Percentiles rank a stretch among this genome's conserved stretches.
These are phyloP conservation scores for Cordyceps pruinosa DNA, from an alignment of 2,329 filamentous ascomycete genomes.

Conservation along the genomic window DNA sequence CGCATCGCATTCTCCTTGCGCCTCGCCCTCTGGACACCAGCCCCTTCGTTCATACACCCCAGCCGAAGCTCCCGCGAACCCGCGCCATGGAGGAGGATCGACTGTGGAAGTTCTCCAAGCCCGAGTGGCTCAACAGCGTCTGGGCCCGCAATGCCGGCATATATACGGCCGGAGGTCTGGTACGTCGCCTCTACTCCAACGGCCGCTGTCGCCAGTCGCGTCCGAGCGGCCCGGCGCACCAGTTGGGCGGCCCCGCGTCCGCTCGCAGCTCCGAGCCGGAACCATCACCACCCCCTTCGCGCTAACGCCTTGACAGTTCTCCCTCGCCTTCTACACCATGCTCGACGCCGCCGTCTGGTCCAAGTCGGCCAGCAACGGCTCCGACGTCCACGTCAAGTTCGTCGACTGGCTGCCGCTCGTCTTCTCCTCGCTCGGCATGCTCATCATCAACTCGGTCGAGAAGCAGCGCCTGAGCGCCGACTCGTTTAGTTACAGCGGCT, in stretches of 20 bases:
- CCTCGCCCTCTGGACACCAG: not conserved
- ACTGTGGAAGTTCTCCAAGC: conserved; percentile 60
- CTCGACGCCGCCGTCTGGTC: conserved; percentile 63
- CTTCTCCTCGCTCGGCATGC: conserved; percentile 60
- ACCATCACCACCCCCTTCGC: not conserved
- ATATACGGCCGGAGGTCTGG: conserved; percentile 56
- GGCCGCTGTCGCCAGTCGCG: not conserved
- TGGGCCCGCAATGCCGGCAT: conserved; percentile 58
- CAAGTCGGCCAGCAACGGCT: conserved; percentile 52
- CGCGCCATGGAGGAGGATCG: conserved; percentile 46
- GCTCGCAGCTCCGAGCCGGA: not conserved
- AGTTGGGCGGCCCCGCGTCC: too few species aligned
- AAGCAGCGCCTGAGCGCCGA: conserved; percentile 59
- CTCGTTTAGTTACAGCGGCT: conserved; percentile 55
- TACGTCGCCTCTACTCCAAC: conserved; percentile 31
- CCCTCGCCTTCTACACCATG: conserved; percentile 61
- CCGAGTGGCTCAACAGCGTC: conserved; percentile 59
- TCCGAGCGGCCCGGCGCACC: not conserved
- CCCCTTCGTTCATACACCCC: not conserved
- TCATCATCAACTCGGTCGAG: conserved; percentile 65
- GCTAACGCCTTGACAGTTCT: conserved; percentile 43
- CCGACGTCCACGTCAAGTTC: conserved; percentile 55
- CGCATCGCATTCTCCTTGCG: not conserved
- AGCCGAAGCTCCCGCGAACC: not conserved
- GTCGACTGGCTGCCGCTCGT: conserved; percentile 65